Evolutionary conservation across 148 eudicot species (phyloP), one percentile per base, ranked within the genome.

Genomic region (Heliosperma pusillum): DNA sequence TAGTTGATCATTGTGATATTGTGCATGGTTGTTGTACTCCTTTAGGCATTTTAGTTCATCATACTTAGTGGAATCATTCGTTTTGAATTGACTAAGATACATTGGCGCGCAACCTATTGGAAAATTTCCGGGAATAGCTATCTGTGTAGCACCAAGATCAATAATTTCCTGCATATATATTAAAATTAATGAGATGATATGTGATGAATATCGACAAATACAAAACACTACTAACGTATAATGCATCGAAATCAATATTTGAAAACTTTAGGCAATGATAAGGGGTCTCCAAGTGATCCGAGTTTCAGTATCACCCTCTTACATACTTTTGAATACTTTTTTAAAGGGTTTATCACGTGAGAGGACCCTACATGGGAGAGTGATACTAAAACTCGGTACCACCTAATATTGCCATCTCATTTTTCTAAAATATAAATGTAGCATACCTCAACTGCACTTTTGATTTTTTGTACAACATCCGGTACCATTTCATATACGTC

Each of bases 71-170:
- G 61, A 0, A 29, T 83, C 79, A 21, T 77, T 66, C 9, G 81
- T 69, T 77, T 44, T 75, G n/a, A 58, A 77, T 25, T 9, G 1
- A 2, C 36, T 30, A 3, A 83, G 81, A 33, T 83, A 80, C 1
- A 21, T 10, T 4, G 81, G 78, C 76, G 74, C 30, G 58, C 86
- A 83, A n/a, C 86, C 86, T 16, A 83, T 75, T 1, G 81, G 79
- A 76, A 83, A 83, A 74, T 83, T 83, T 52, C 86, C 86, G 0
- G 86, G 86, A 25, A 83, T 83, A 16, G 75, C 69, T 5, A 83
- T 75, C 36, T 65, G 76, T 20, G 27, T 66, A 9, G 83, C 86
- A 4, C 86, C 86, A 16, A 83, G 58, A 50, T 66, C 53, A 29
- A 83, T 80, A 70, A 83, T 83, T 70, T 74, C 83, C 86, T 82